Evolutionary conservation across 106 monocot species (phyloP), one percentile per base, ranked within the genome.

Genomic region (Iris macrosiphon): DNA sequence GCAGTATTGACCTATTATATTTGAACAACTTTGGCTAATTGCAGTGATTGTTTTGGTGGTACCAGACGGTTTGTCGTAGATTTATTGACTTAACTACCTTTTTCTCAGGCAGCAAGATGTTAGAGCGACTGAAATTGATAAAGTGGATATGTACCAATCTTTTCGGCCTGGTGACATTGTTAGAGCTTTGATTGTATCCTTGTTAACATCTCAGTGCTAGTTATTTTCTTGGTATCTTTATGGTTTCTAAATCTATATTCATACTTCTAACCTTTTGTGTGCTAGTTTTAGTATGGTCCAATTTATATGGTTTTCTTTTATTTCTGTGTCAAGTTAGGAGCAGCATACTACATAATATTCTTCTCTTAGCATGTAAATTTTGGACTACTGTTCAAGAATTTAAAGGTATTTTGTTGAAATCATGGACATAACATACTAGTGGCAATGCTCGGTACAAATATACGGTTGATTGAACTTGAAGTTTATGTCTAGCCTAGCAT

Each of bases 101-200:
- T 4, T 54, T 70, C 11, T 38, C 66, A 98, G 96, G 79, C 96
- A 98, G 62, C 96, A 98, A 78, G 90, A 98, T 80, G 96, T 98
- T 13, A 68, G 96, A 37, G 86, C 90, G 63, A 87, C 96, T 86
- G 90, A 98, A 79, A 98, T 98, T 54, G 96, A 98, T 66, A 98
- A 98, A 73, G 96, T 98, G 57, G 96, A 98, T 43, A 90, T 98
- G 77, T 90, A 83, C 69, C 65, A 74, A 18, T 98, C 90, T 37
- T 98, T 83, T 67, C 77, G 67, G 10, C 90, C 96, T 30, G 90
- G 96, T 31, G 96, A 98, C 62, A 90, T 91, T 60, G 73, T 90
- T 25, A 86, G 83, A 78, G 96, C 96, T 35, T 52, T 75, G 32
- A 87, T 98, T 52, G 96, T 98, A 98, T 90, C 87, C 96, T 76